These are phyloP conservation scores for Colletotrichum sp. DNA, from an alignment of 2,329 filamentous ascomycete species.

Conservation along the genomic window DNA sequence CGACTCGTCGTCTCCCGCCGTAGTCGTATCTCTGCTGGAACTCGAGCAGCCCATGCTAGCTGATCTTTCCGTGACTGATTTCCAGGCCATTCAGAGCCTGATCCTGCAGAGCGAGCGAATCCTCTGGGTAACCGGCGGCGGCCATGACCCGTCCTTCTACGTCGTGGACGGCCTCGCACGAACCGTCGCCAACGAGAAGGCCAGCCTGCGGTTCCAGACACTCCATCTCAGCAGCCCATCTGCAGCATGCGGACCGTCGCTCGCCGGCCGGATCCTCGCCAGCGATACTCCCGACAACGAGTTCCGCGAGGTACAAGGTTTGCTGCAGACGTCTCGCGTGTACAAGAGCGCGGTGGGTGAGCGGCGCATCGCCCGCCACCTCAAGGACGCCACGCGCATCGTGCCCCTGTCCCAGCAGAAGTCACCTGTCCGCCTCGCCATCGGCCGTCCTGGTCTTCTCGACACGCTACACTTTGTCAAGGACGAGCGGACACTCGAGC, in stretches of 20 bases:
- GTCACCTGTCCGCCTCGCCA: background rate
- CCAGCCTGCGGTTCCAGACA: background rate
- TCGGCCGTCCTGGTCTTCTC: slow-evolving; percentile 27
- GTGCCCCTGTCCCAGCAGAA: background rate
- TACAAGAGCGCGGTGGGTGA: slow-evolving; percentile 26
- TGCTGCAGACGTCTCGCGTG: slow-evolving; percentile 25
- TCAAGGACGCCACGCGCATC: slow-evolving; percentile 19
- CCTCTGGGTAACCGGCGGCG: slow-evolving; percentile 3
- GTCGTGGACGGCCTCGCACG: background rate
- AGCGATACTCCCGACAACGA: background rate
- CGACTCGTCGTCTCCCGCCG: background rate
- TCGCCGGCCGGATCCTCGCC: background rate
- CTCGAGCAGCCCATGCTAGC: background rate
- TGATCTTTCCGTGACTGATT: background rate
- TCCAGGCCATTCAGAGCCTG: background rate
- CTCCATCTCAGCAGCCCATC: background rate
- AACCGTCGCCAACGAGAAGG: background rate
- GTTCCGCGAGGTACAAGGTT: background rate
- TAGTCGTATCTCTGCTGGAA: background rate
- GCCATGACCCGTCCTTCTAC: background rate
- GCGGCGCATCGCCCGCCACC: slow-evolving; percentile 27
- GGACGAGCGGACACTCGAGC: slow-evolving; percentile 23
- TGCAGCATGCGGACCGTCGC: background rate
- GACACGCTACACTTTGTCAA: slow-evolving; percentile 31
- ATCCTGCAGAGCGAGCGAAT: background rate